Conservation (phyloP, 148 eudicot species). For the Nepenthes mirabilis region DNA sequence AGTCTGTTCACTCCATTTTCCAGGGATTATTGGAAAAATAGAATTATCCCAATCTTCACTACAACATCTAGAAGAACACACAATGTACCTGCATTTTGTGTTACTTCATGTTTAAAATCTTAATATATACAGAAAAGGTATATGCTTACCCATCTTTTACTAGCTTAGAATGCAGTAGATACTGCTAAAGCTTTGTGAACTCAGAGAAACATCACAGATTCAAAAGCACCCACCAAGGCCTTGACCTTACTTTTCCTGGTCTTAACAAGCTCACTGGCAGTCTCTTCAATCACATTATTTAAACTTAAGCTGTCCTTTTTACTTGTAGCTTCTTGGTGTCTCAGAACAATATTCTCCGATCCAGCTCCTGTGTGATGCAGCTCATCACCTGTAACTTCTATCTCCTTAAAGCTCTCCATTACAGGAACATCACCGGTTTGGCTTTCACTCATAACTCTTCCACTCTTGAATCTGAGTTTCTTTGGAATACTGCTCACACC, state of each 20-base stretch:
- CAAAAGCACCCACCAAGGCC: slow-evolving; percentile 84
- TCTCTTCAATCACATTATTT: slow-evolving; percentile 71
- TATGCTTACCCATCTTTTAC: neutral
- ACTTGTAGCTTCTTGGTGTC: slow-evolving; percentile 33
- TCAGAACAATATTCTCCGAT: slow-evolving; percentile 29
- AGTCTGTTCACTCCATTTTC: too few relatives aligned
- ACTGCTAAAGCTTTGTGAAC: slow-evolving; percentile 31
- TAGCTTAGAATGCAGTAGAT: slow-evolving; percentile 17
- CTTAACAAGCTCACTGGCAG: slow-evolving; percentile 57
- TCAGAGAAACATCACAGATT: slow-evolving; percentile 44
- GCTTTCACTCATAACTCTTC: slow-evolving; percentile 20
- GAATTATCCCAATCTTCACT: too few relatives aligned
- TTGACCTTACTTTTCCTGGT: slow-evolving; percentile 71
- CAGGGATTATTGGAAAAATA: too few relatives aligned
- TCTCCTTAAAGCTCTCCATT: slow-evolving; percentile 23
- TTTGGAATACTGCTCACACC: slow-evolving; percentile 26
- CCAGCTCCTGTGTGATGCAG: slow-evolving; percentile 12
- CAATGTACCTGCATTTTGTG: too few relatives aligned
- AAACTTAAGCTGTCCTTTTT: slow-evolving; percentile 31
- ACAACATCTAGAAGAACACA: too few relatives aligned
- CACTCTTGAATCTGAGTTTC: slow-evolving; percentile 31
- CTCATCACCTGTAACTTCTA: slow-evolving; percentile 11
- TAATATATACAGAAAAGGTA: neutral
- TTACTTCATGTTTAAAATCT: neutral
- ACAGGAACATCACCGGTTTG: slow-evolving; percentile 15